Base-by-base conservation (phyloP, 1,284 basidiomycete species). In the Puccinia coronata region DNA sequence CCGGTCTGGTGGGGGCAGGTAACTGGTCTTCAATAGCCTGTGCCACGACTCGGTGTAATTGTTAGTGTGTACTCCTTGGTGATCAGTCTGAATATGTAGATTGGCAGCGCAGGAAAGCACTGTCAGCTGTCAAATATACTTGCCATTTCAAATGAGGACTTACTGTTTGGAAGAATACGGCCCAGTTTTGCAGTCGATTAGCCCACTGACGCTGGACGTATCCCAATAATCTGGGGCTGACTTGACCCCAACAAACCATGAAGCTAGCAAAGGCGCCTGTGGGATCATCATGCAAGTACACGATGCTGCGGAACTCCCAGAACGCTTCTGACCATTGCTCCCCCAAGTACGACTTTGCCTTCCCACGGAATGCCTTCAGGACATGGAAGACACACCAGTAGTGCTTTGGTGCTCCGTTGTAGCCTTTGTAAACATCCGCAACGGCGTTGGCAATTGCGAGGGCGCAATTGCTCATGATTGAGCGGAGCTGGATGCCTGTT, bases 31-130 rank as follows among this genome's bases (percentile, higher is more conserved):
- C 61, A 65, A n/a, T 12, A 65, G 16, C 39, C 39, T n/a, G 16
- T 28, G 61, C 61, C 61, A 65, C 25, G 61, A n/a, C 61, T 65
- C 25, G 11, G 61, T 65, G 20, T 65, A 65, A 39, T 65, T 65
- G 25, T 65, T 65, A 2, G 61, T 65, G 34, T 28, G 34, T 65
- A 65, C 39, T 16, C 61, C 61, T 39, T 65, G 61, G 25, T 65
- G 34, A 9, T 11, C n/a, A n/a, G 61, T 28, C 61, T 65, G 12
- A n/a, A n/a, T n/a, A n/a, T n/a, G n/a, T n/a, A 18, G 2, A 11
- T 39, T 6, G 34, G 34, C 36, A 20, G 2, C 18, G 43, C 6
- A 16, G 6, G 16, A 16, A 8, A 8, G 43, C 6, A 6, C 43
- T n/a, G n/a, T n/a, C n/a, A n/a, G n/a, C n/a, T n/a, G n/a, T n/a